These are phyloP conservation scores for Chimonanthus praecox DNA, from an alignment of 164 flowering plant species.

Conservation along the genomic window DNA sequence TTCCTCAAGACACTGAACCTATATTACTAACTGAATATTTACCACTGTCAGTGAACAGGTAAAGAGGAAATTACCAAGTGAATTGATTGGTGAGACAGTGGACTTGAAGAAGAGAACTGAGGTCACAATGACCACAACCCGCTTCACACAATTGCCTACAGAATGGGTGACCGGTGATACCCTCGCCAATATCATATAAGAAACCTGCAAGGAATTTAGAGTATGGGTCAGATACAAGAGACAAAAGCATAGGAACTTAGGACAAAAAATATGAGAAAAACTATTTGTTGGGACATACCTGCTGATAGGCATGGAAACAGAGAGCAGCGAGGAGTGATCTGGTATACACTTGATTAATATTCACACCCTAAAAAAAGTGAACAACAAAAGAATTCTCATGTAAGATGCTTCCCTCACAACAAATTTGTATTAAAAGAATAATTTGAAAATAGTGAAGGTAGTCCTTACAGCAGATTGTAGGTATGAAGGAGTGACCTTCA, in stretches of 20 bases:
- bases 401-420: neutral
- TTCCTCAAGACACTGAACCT: neutral
- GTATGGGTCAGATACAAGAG: neutral
- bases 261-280: conserved; percentile 3
- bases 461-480: conserved; percentile 57
- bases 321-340: conserved; percentile 79
- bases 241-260: neutral
- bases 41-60: neutral
- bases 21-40: too few relatives aligned
- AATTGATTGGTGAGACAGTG: conserved; percentile 69
- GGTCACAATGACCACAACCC: conserved; percentile 89
- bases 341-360: conserved; percentile 47
- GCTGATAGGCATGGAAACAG: conserved; percentile 98
- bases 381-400: neutral
- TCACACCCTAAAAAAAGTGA: conserved; percentile 47
- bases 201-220: conserved; percentile 51
- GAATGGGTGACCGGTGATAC: conserved; percentile 99
- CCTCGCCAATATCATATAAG: conserved; percentile 87
- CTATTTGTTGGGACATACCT: conserved; percentile 34
- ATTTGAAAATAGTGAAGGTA: neutral
- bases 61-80: conserved; percentile 52
- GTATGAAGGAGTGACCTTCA: conserved; percentile 62
- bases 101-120: conserved; percentile 86
- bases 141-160: conserved; percentile 95
- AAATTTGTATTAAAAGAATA: neutral